Evolutionary conservation across 1,284 basidiomycete species (phyloP).

Genomic region (Tilletia caries): DNA sequence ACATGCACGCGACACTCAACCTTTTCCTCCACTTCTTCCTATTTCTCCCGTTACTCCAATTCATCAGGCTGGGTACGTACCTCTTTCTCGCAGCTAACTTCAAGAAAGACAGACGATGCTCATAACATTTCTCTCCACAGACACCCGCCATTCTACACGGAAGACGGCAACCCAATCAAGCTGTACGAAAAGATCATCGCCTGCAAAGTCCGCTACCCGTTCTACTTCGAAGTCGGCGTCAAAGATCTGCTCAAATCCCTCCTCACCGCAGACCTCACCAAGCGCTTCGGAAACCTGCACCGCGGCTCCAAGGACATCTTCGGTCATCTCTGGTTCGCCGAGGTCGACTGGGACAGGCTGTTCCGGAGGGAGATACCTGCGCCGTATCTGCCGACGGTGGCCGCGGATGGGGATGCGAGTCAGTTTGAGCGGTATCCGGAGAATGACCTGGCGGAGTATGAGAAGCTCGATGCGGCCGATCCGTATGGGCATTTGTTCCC

Average conservation of each 20-base stretch:
- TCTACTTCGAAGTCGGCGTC: conserved; percentile 74
- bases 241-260: conserved; percentile 83
- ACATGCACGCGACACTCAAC: conserved; percentile 20
- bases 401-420: conserved; percentile 55
- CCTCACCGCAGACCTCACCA: conserved; percentile 83
- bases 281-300: conserved; percentile 86
- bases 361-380: conserved; percentile 83
- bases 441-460: conserved; percentile 47
- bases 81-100: neutral
- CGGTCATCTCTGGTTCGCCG: conserved; percentile 90
- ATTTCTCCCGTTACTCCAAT: too few species aligned
- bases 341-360: conserved; percentile 90
- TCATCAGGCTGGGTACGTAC: conserved; percentile 15
- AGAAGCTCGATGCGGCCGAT: conserved; percentile 38
- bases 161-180: conserved; percentile 65
- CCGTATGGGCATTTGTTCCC: conserved; percentile 44
- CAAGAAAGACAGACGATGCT: too few species aligned
- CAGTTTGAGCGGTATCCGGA: conserved; percentile 51
- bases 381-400: conserved; percentile 75
- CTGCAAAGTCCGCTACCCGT: conserved; percentile 84
- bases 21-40: conserved; percentile 56
- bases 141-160: conserved; percentile 53
- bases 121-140: conserved; percentile 15
- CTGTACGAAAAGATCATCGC: conserved; percentile 92
- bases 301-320: conserved; percentile 94